A percentile compares a stretch with the other conserved stretches of the same genome.
Evolutionary conservation across 225 moss, liverwort and hornwort species (phyloP).

Genomic region (Physcomitrellopsis africana): DNA sequence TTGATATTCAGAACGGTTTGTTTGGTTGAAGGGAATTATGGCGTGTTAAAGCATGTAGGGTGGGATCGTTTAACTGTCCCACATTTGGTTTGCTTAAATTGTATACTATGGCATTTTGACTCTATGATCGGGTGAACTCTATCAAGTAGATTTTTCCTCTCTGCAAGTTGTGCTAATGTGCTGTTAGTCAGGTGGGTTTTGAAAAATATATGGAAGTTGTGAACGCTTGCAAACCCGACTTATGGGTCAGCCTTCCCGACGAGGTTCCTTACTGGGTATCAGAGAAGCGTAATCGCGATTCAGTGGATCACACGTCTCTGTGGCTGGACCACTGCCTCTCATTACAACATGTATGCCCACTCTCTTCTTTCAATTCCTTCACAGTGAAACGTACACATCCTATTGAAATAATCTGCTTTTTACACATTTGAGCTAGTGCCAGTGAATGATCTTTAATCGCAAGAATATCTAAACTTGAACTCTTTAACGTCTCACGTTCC

Average conservation of each 20-base stretch:
- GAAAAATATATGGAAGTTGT: slow-evolving; percentile 87
- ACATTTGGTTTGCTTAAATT: background rate
- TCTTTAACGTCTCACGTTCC: background rate
- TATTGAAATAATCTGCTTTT: background rate
- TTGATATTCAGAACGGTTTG: slow-evolving; percentile 10
- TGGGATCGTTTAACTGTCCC: background rate
- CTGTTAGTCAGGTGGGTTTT: slow-evolving; percentile 72
- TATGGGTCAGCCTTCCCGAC: slow-evolving; percentile 92
- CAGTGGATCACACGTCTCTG: slow-evolving; percentile 85
- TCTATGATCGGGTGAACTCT: background rate
- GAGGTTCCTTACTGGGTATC: slow-evolving; percentile 83
- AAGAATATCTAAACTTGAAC: too few species aligned
- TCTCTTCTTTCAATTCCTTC: slow-evolving; percentile 33
- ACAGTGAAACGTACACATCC: background rate
- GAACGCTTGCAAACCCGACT: slow-evolving; percentile 79
- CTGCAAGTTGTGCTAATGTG: slow-evolving; percentile 29
- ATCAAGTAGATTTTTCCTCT: background rate
- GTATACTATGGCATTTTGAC: background rate
- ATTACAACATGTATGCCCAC: slow-evolving; percentile 78
- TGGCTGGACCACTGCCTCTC: slow-evolving; percentile 98
- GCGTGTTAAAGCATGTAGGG: slow-evolving; percentile 13
- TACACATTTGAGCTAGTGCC: too few species aligned
- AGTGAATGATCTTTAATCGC: too few species aligned
- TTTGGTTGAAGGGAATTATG: background rate
- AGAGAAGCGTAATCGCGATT: slow-evolving; percentile 76